These are phyloP conservation scores for Oldenlandia corymbosa DNA, from an alignment of 257 asterid species.

Conservation along the genomic window DNA sequence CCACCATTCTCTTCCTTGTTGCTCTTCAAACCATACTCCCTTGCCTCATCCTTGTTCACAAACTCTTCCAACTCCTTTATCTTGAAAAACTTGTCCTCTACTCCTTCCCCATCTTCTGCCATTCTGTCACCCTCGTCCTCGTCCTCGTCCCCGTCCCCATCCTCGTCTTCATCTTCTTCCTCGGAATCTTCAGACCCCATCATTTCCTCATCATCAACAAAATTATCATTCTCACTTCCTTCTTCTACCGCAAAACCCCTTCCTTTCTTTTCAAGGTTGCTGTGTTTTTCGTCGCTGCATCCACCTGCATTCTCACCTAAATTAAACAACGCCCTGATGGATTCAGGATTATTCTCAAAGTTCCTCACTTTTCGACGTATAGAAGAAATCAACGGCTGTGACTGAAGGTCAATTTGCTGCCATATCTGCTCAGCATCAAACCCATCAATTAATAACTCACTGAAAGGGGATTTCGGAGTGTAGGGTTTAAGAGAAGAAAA, in stretches of 20 bases:
- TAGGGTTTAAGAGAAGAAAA: conserved; percentile 54
- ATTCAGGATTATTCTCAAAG: conserved; percentile 63
- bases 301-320: conserved; percentile 16
- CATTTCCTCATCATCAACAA: conserved; percentile 31
- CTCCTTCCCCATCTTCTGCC: conserved; percentile 31
- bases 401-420: conserved; percentile 92
- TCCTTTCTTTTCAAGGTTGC: too few relatives aligned
- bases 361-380: conserved; percentile 53
- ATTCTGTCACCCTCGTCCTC: conserved; percentile 28
- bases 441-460: conserved; percentile 51
- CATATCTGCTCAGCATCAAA: conserved; percentile 78
- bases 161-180: conserved; percentile 26
- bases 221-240: conserved; percentile 15
- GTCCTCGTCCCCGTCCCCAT: conserved; percentile 12
- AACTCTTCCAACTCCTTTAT: conserved; percentile 74
- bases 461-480: conserved; percentile 57
- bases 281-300: conserved; percentile 15
- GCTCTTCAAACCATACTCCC: conserved; percentile 61
- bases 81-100: conserved; percentile 81
- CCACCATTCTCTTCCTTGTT: conserved; percentile 36
- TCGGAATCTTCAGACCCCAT: conserved; percentile 14
- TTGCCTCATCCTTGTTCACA: conserved; percentile 63
- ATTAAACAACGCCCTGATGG: conserved; percentile 35
- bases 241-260: background rate
- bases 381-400: conserved; percentile 57